Conservation (phyloP, 1,284 basidiomycete genomes). For the Flammula alnicola region DNA sequence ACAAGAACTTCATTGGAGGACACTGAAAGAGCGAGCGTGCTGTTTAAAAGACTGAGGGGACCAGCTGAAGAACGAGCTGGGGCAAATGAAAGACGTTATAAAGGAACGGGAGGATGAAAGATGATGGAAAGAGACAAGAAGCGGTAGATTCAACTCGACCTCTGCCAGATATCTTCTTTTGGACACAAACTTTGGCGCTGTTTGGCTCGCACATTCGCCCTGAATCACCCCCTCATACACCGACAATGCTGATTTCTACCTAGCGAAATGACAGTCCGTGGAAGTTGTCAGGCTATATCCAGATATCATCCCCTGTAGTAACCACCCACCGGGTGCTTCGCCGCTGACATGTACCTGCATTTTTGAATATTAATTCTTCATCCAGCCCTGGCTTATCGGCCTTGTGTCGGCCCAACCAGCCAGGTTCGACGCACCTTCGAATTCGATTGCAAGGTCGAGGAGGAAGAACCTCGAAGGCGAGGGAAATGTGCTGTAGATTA, state of each 20-base stretch:
- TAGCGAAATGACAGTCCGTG: conserved; percentile 24
- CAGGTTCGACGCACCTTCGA: conserved; percentile 6
- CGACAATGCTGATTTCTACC: conserved; percentile 8
- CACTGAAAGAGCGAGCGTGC: conserved; percentile 19
- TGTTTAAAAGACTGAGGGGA: conserved; percentile 25
- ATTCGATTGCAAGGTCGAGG: conserved; percentile 6
- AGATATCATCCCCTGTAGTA: conserved; percentile 22
- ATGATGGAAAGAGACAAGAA: conserved; percentile 22
- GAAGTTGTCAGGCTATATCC: conserved; percentile 22
- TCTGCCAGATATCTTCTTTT: conserved; percentile 8
- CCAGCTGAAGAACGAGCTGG: conserved; percentile 24
- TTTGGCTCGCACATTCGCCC: conserved; percentile 20
- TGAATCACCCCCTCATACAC: conserved; percentile 14
- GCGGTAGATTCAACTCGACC: conserved; percentile 10
- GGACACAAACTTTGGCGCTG: conserved; percentile 23
- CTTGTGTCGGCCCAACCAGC: conserved; percentile 17
- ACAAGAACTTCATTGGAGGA: conserved; percentile 25
- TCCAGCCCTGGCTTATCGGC: neutral
- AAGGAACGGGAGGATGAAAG: conserved; percentile 18
- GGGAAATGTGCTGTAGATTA: conserved; percentile 1
- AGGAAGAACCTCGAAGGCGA: conserved; percentile 12
- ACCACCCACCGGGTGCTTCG: conserved; percentile 17
- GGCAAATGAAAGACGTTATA: conserved; percentile 20
- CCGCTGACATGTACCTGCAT: conserved; percentile 14
- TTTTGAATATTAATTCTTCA: conserved; percentile 7